A percentile compares a stretch with the other conserved stretches of the same genome.
Evolutionary conservation across 1,139 yeast species (phyloP).

Genomic region (Geotrichum candidum): DNA sequence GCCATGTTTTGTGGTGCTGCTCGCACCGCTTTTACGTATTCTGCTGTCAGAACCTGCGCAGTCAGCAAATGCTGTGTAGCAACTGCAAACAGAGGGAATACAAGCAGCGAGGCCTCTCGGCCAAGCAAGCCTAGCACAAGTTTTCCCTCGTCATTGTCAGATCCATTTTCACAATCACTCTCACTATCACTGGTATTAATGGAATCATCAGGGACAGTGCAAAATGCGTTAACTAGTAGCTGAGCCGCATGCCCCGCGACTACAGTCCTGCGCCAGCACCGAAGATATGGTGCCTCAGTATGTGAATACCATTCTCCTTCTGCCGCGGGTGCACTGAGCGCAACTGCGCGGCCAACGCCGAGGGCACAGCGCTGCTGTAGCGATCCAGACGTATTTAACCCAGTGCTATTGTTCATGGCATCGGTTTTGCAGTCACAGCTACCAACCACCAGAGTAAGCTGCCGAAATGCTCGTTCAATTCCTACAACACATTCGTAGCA

Average conservation of each 20-base stretch:
- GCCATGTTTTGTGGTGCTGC: not conserved
- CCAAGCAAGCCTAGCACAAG: not conserved
- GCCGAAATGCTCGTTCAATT: conserved; percentile 9
- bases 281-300: conserved; percentile 3
- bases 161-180: not conserved
- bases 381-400: not conserved
- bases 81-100: not conserved
- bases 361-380: conserved; percentile 5
- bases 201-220: not conserved
- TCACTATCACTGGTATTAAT: not conserved
- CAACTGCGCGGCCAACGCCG: conserved; percentile 12
- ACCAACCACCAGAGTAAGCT: conserved; percentile 3
- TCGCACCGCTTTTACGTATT: not conserved
- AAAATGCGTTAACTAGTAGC: not conserved
- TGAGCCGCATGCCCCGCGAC: conserved; percentile 9
- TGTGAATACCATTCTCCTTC: conserved; percentile 12
- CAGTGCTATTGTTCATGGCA: not conserved
- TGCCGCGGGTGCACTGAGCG: not conserved
- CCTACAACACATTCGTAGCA: conserved; percentile 4
- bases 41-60: not conserved
- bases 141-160: not conserved
- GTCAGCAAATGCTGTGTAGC: not conserved
- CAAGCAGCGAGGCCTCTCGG: not conserved
- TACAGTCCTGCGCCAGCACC: conserved; percentile 1
- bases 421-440: not conserved